Percentiles rank a stretch among this genome's conserved stretches.
phyloP scores from a whole-genome alignment of 2,329 filamentous ascomycete species.

The Fusarium nygamai region DNA sequence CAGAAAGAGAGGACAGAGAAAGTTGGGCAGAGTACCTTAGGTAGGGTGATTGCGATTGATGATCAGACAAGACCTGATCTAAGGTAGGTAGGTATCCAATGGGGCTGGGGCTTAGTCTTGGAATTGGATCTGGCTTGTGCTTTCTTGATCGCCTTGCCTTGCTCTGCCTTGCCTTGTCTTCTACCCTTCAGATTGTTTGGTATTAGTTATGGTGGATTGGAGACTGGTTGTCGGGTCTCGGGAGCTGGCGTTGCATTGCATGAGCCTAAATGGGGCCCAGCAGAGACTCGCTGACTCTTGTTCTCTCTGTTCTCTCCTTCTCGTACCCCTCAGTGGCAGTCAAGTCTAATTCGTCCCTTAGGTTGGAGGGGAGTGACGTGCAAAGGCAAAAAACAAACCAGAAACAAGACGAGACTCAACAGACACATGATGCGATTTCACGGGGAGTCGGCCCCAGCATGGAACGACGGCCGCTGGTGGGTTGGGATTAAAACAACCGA shows the following conservation, averaged over 20 bases:
- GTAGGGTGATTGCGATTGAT: conserved; percentile 8
- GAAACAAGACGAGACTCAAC: conserved; percentile 8
- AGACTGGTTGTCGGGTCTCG: conserved; percentile 32
- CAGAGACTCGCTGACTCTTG: conserved; percentile 12
- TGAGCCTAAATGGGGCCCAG: conserved; percentile 22
- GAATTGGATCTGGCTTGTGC: conserved; percentile 25
- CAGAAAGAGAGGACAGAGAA: conserved; percentile 2
- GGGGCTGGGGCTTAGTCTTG: conserved; percentile 16
- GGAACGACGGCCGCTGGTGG: conserved; percentile 29
- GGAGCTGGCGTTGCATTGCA: conserved; percentile 37
- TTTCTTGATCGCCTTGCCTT: not conserved
- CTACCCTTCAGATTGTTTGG: conserved; percentile 24
- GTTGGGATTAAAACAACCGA: conserved; percentile 28
- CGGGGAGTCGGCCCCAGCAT: conserved; percentile 28
- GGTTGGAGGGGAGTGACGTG: conserved; percentile 30
- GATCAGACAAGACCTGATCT: not conserved
- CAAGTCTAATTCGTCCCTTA: not conserved
- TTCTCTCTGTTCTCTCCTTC: conserved; percentile 21
- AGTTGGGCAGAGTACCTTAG: not conserved
- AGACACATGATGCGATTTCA: conserved; percentile 31
- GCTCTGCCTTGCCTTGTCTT: conserved; percentile 11
- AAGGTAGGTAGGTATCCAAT: not conserved
- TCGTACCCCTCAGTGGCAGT: not conserved
- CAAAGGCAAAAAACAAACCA: conserved; percentile 10
- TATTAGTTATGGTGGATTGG: conserved; percentile 39